Evolutionary conservation across 1,284 basidiomycete species (phyloP).

Genomic region (Rhodotorula sp.): DNA sequence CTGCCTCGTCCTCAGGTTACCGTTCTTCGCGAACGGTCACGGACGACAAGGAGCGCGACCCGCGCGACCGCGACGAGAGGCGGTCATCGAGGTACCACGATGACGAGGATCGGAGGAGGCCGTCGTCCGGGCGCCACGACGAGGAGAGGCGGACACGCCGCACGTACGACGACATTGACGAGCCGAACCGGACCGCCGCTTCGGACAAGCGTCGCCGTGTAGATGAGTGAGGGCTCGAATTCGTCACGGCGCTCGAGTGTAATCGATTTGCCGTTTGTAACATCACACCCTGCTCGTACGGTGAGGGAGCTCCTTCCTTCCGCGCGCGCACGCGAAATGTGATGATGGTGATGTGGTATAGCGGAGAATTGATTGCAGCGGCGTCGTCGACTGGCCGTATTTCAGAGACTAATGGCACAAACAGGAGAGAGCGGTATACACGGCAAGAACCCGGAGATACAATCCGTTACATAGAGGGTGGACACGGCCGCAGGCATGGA

Average conservation of each 20-base stretch:
- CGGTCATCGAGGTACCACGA: constrained; percentile 4
- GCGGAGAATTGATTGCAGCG: too few relatives aligned
- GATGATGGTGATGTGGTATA: background rate
- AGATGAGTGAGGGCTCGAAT: background rate
- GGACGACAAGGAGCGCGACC: constrained; percentile 8
- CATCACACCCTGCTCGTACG: background rate
- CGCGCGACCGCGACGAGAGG: constrained; percentile 16
- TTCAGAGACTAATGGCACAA: too few relatives aligned
- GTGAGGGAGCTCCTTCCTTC: too few relatives aligned
- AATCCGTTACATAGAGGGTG: too few relatives aligned
- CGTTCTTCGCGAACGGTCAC: background rate
- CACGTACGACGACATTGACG: constrained; percentile 25
- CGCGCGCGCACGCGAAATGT: background rate
- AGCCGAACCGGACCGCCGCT: background rate
- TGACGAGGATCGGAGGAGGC: constrained; percentile 7
- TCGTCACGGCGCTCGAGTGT: too few relatives aligned
- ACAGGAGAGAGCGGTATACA: too few relatives aligned
- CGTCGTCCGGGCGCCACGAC: background rate
- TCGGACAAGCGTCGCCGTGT: constrained; percentile 17
- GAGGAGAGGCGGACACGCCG: constrained; percentile 13
- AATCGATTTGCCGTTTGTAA: background rate
- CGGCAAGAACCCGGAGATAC: too few relatives aligned
- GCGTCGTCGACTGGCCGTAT: too few relatives aligned
- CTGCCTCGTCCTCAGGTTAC: background rate
- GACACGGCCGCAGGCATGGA: too few relatives aligned